These are phyloP conservation scores for Blastobotrys buckinghamii DNA, from an alignment of 1,139 yeast genomes.

Conservation along the genomic window DNA sequence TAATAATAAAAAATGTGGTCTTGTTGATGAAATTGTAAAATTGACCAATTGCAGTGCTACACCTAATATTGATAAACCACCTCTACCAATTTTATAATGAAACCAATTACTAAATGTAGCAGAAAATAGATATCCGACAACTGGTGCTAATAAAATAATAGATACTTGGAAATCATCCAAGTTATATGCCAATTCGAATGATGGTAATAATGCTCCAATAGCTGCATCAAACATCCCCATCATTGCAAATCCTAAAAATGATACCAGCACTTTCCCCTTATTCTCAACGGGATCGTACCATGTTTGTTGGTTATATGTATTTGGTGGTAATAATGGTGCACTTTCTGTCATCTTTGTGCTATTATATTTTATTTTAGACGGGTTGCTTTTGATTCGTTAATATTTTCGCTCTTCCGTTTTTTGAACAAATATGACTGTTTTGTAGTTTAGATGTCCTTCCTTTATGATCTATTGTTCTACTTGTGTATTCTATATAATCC, in stretches of 20 bases:
- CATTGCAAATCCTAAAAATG: constrained; percentile 23
- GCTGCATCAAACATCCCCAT: constrained; percentile 43
- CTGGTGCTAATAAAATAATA: constrained; percentile 22
- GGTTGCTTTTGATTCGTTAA: too few species aligned
- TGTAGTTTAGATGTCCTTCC: too few species aligned
- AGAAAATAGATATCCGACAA: constrained; percentile 32
- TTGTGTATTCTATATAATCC: too few species aligned
- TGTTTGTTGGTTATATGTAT: constrained; percentile 8
- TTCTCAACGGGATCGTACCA: constrained; percentile 21
- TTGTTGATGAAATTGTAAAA: constrained; percentile 38
- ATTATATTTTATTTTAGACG: too few species aligned
- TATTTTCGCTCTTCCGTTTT: too few species aligned
- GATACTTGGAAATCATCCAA: constrained; percentile 21
- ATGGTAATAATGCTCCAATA: constrained; percentile 45
- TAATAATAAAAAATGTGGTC: constrained; percentile 34
- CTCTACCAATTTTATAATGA: constrained; percentile 39
- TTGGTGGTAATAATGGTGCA: neutral
- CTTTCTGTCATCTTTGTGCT: neutral
- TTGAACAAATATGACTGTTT: too few species aligned
- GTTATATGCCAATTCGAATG: constrained; percentile 34
- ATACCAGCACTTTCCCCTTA: constrained; percentile 20
- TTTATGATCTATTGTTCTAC: too few species aligned
- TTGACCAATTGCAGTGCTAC: constrained; percentile 34
- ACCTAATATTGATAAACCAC: constrained; percentile 37
- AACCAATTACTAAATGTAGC: constrained; percentile 31